Conservation (phyloP, 306 rosid species). For the Rubus parviflorus region DNA sequence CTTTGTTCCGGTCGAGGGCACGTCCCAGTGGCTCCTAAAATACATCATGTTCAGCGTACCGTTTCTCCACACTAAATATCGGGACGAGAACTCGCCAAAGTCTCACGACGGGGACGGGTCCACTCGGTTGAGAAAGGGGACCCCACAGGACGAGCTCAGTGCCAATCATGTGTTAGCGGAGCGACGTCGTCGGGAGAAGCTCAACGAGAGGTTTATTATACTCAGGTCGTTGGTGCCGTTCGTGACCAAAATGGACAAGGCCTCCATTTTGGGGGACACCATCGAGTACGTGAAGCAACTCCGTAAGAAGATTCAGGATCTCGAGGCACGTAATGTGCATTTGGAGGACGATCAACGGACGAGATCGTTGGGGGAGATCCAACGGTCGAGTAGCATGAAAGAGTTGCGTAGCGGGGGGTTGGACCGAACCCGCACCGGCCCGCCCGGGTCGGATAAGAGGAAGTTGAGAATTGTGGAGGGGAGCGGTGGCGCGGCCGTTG, state of each 20-base stretch:
- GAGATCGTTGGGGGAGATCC: slow-evolving; percentile 26
- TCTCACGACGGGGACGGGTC: slow-evolving; percentile 26
- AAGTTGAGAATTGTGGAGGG: slow-evolving; percentile 77
- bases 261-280: slow-evolving; percentile 87
- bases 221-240: slow-evolving; percentile 80
- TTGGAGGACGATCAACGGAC: slow-evolving; percentile 46
- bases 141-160: slow-evolving; percentile 72
- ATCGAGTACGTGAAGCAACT: slow-evolving; percentile 86
- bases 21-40: slow-evolving; percentile 73
- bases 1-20: slow-evolving; percentile 23
- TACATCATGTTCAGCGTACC: slow-evolving; percentile 70
- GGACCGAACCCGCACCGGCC: neutral
- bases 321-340: slow-evolving; percentile 56
- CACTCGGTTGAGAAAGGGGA: slow-evolving; percentile 48
- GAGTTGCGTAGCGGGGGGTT: slow-evolving; percentile 32
- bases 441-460: slow-evolving; percentile 47
- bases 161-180: slow-evolving; percentile 88
- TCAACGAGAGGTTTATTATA: slow-evolving; percentile 78
- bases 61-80: slow-evolving; percentile 62
- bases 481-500: slow-evolving; percentile 30
- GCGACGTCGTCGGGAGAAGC: slow-evolving; percentile 78
- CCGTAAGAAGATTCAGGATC: slow-evolving; percentile 67
- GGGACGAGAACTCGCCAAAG: slow-evolving; percentile 45
- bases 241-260: slow-evolving; percentile 93
- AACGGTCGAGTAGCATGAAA: slow-evolving; percentile 31